phyloP scores from a whole-genome alignment of 257 asterid species.

The Coffea eugenioides region DNA sequence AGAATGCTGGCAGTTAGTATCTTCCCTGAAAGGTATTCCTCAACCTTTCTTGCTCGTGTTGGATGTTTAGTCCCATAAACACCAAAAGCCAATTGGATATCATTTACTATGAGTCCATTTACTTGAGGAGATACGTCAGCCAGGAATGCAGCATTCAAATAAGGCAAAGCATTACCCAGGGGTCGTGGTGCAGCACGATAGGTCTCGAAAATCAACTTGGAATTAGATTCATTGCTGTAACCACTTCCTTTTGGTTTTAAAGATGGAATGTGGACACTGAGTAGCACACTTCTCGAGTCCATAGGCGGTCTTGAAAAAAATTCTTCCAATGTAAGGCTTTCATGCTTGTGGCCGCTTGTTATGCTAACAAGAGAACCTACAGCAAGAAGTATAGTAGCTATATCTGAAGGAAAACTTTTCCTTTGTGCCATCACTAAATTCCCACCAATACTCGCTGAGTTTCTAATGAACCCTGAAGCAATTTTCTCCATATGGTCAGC shows the following conservation, averaged over 20 bases:
- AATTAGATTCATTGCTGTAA: conserved; percentile 17
- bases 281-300: conserved; percentile 46
- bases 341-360: conserved; percentile 27
- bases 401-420: conserved; percentile 69
- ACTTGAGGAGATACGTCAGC: conserved; percentile 41
- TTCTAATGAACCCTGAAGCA: conserved; percentile 55
- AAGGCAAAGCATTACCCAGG: conserved; percentile 70
- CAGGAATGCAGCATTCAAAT: conserved; percentile 61
- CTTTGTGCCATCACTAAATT: conserved; percentile 71
- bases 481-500: conserved; percentile 68
- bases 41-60: conserved; percentile 47
- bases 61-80: conserved; percentile 57
- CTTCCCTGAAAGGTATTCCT: conserved; percentile 46
- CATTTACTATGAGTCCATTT: conserved; percentile 35
- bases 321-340: conserved; percentile 47
- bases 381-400: conserved; percentile 58
- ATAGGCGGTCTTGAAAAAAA: conserved; percentile 47
- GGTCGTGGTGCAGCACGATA: conserved; percentile 68
- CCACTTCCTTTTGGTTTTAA: conserved; percentile 20
- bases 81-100: conserved; percentile 47
- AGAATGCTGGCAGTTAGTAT: conserved; percentile 30
- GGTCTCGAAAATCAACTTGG: conserved; percentile 47
- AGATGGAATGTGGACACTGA: conserved; percentile 53
- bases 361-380: conserved; percentile 44
- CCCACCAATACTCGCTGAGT: conserved; percentile 66